Evolutionary conservation across 306 rosid genomes (phyloP).

Genomic region (Sphenostylis stenocarpa): DNA sequence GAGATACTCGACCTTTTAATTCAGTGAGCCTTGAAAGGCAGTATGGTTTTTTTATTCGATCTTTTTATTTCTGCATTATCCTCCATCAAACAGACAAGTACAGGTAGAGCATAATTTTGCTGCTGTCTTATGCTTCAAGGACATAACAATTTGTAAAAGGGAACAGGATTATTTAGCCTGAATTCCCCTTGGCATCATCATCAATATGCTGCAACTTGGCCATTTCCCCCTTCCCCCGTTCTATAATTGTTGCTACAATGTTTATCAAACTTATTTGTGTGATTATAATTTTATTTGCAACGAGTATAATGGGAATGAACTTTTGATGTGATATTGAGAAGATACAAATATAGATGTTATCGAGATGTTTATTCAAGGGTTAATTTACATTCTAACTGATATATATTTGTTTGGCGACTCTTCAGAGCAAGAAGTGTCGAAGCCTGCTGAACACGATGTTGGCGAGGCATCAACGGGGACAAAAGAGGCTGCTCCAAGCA

Average conservation of each 20-base stretch:
- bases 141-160: neutral
- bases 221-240: too few species aligned
- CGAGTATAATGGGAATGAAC: neutral
- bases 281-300: neutral
- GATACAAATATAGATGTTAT: too few species aligned
- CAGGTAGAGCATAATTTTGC: neutral
- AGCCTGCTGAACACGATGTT: constrained; percentile 48
- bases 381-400: neutral
- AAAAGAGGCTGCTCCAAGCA: constrained; percentile 63
- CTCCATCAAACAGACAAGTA: neutral
- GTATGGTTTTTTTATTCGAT: neutral
- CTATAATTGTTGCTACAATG: neutral
- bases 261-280: neutral
- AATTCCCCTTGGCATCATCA: neutral
- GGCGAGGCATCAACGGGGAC: constrained; percentile 48
- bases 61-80: neutral
- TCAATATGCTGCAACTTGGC: neutral
- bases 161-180: neutral
- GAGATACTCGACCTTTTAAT: neutral
- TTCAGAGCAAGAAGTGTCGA: constrained; percentile 61
- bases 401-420: neutral
- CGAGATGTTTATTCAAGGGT: too few species aligned
- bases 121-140: neutral
- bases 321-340: too few species aligned
- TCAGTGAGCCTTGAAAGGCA: neutral